Base-by-base conservation (phyloP, 2,329 filamentous ascomycete species). In the Colletotrichum tabaci region DNA sequence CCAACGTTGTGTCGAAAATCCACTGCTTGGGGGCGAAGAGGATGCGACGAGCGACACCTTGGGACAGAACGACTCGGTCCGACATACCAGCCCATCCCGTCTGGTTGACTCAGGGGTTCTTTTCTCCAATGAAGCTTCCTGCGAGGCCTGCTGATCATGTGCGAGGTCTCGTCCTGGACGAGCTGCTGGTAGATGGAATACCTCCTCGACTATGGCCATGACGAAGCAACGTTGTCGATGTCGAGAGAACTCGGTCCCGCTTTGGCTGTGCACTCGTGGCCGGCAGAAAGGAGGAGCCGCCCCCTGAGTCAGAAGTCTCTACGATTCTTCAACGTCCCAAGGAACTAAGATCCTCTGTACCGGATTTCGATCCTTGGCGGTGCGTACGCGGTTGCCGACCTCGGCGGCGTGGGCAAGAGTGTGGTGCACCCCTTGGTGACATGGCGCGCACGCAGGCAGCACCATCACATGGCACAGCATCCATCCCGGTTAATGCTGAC, bases 401-500 rank as follows among this genome's bases (percentile, higher is more conserved):
- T 21, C 35, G 35, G 35, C 35, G 35, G n/a, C 7, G 13, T 42
- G 53, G 18, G n/a, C n/a, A 18, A n/a, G 35, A 38, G 35, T 42
- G 38, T n/a, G 35, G 38, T n/a, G 35, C 40, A 13, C n/a, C 53
- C 35, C 30, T 21, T 9, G 15, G 53, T 40, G 53, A 40, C 10
- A 23, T 40, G n/a, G 35, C 30, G 21, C 30, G 18, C 8, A 35
- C 30, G 21, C 30, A 23, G 8, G 21, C 44, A 44, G 49, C 40
- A 58, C 53, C 38, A 49, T 70, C 56, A 52, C 35, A 66, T 60
- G 67, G 53, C 23, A 15, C 18, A 23, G 26, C n/a, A 15, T 8
- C 3, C 38, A 67, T 61, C 49, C 6, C 46, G 38, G 18, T 9
- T 38, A 35, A 23, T n/a, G 38, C 35, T 68, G 57, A 71, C 68